Conservation (phyloP, 139 green algal genomes). For the Coelastrella sp. region DNA sequence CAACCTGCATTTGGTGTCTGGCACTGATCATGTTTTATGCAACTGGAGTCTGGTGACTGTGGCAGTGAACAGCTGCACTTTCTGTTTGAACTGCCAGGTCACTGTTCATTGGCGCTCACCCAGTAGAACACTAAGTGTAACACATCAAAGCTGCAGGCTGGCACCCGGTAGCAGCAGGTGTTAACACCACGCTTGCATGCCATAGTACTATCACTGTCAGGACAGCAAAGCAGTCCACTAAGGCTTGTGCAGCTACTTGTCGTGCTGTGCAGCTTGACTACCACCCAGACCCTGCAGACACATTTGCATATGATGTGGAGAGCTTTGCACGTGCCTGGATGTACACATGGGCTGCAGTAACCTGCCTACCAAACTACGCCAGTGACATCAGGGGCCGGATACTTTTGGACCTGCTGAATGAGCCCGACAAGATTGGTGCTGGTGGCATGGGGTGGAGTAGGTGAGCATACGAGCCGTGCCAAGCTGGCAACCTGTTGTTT, state of each 20-base stretch:
- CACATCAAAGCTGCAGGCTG: no score
- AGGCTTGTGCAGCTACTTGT: neutral
- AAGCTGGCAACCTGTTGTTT: neutral
- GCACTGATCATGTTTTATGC: no score
- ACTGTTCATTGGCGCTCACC: no score
- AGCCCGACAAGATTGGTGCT: slow-evolving; percentile 26
- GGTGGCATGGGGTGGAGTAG: slow-evolving; percentile 16
- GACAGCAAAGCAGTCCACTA: neutral
- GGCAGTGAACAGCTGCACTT: no score
- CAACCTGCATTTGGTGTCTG: no score
- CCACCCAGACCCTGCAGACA: slow-evolving; percentile 18
- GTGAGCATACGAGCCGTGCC: neutral
- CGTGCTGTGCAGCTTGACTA: slow-evolving; percentile 34
- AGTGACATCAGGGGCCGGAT: slow-evolving; percentile 35
- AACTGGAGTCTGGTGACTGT: no score
- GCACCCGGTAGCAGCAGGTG: no score
- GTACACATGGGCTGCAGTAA: slow-evolving; percentile 30
- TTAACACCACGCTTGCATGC: no score
- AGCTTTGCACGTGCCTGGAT: slow-evolving; percentile 44
- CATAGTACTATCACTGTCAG: no score
- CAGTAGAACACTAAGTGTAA: no score
- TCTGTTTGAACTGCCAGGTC: no score
- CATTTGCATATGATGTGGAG: neutral
- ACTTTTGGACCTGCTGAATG: slow-evolving; percentile 48
- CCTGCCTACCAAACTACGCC: slow-evolving; percentile 45